Percentiles rank a stretch among this genome's conserved stretches.
phyloP scores from a whole-genome alignment of 176 grass and related monocot genomes.

The Pharus latifolius region DNA sequence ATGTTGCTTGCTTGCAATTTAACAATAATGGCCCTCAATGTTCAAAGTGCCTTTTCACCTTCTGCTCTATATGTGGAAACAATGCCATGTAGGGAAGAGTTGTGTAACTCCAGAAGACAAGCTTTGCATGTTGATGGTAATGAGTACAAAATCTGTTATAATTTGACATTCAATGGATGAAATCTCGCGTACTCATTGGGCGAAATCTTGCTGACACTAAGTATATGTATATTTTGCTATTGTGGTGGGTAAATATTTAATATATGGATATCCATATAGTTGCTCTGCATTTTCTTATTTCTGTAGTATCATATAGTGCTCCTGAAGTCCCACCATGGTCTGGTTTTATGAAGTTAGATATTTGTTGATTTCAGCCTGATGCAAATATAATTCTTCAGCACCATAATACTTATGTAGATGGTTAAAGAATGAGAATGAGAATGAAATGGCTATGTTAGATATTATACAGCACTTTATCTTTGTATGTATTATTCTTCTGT shows the following conservation, averaged over 20 bases:
- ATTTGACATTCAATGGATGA: too few species aligned
- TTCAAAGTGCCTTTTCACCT: conserved; percentile 59
- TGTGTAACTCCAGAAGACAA: conserved; percentile 42
- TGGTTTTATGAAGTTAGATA: not conserved
- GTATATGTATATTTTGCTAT: not conserved
- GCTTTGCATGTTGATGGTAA: conserved; percentile 56
- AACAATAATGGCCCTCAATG: conserved; percentile 59
- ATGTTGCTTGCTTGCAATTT: conserved; percentile 72
- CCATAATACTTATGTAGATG: not conserved
- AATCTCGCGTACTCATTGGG: too few species aligned
- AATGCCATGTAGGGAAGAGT: conserved; percentile 44
- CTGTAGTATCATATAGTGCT: not conserved
- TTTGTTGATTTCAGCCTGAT: not conserved
- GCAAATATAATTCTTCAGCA: not conserved
- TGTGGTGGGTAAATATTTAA: not conserved
- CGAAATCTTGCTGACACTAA: too few species aligned
- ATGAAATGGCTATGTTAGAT: not conserved
- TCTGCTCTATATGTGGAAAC: conserved; percentile 57
- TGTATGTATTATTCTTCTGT: not conserved
- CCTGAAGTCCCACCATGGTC: not conserved
- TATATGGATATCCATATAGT: not conserved
- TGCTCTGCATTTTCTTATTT: not conserved
- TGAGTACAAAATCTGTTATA: too few species aligned
- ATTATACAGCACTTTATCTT: not conserved
- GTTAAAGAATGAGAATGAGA: not conserved